phyloP scores from a whole-genome alignment of 768 basidiomycete genomes.

The Kwoniella mangroviensis region DNA sequence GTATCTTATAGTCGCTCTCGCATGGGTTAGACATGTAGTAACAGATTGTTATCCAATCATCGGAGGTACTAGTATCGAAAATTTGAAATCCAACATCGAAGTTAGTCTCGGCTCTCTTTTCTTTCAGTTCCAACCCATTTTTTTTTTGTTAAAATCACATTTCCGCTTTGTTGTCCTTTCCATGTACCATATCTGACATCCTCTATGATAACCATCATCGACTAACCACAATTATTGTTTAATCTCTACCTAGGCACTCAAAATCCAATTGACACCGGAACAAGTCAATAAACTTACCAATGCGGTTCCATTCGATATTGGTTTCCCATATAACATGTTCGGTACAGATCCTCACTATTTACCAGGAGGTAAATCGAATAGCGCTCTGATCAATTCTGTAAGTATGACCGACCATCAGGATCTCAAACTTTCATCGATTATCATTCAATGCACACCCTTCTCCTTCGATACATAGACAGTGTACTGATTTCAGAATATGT shows the following conservation, averaged over 20 bases:
- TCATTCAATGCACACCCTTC: no score
- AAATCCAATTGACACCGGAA: slow-evolving; percentile 39
- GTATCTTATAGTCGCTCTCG: slow-evolving; percentile 40
- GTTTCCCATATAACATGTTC: slow-evolving; percentile 30
- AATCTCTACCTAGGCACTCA: slow-evolving; percentile 24
- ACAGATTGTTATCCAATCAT: slow-evolving; percentile 50
- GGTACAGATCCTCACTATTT: slow-evolving; percentile 27
- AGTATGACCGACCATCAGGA: not conserved
- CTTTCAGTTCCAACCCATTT: no score
- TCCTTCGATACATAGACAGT: not conserved
- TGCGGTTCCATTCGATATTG: slow-evolving; percentile 38
- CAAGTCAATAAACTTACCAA: slow-evolving; percentile 49
- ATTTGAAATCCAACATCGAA: slow-evolving; percentile 38
- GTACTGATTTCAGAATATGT: no score
- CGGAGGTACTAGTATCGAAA: slow-evolving; percentile 46
- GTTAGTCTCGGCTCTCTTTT: slow-evolving; percentile 14
- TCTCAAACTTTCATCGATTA: no score
- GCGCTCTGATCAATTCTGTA: slow-evolving; percentile 14
- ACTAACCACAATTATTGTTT: not conserved
- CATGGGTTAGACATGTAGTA: slow-evolving; percentile 43
- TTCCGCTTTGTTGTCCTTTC: no score
- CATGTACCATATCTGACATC: no score
- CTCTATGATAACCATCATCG: not conserved
- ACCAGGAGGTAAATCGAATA: slow-evolving; percentile 18
- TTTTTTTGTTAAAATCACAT: no score